A percentile compares a stretch with the other conserved stretches of the same genome.
These are phyloP conservation scores for Boletus vinaceobasis DNA, from an alignment of 768 basidiomycete genomes.

Conservation along the genomic window DNA sequence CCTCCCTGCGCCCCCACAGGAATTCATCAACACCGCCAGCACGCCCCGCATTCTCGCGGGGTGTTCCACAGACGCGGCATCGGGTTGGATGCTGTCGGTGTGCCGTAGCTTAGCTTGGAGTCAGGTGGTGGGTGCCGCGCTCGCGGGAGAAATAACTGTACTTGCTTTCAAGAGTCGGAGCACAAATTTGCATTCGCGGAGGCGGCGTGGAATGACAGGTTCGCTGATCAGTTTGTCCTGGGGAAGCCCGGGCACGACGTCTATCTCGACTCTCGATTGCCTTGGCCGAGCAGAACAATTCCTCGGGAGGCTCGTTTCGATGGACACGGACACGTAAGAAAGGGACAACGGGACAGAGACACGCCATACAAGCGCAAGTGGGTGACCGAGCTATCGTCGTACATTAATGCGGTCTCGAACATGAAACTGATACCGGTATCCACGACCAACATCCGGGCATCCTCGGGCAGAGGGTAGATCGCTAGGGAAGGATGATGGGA, in stretches of 20 bases:
- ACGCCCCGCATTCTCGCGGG: constrained; percentile 61
- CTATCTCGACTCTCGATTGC: constrained; percentile 51
- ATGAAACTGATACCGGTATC: no score
- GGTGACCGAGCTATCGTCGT: no score
- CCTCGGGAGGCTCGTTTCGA: not conserved
- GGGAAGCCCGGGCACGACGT: constrained; percentile 53
- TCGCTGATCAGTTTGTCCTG: not conserved
- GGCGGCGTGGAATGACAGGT: constrained; percentile 21
- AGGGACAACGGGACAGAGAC: constrained; percentile 25
- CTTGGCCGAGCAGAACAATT: constrained; percentile 66
- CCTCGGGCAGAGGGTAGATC: no score
- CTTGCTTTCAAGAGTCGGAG: not conserved
- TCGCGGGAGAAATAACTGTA: no score
- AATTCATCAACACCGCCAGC: constrained; percentile 92
- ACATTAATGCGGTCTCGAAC: no score
- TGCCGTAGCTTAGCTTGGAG: not conserved
- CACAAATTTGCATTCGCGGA: not conserved
- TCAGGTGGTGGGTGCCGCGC: not conserved
- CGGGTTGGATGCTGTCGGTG: not conserved
- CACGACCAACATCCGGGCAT: no score
- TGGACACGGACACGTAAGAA: not conserved
- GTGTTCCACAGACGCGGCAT: constrained; percentile 33
- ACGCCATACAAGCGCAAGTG: constrained; percentile 87
- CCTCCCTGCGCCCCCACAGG: constrained; percentile 74
- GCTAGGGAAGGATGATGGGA: no score